Base-by-base conservation (phyloP, 2,329 filamentous ascomycete species). In the Tolypocladium cylindrosporum region DNA sequence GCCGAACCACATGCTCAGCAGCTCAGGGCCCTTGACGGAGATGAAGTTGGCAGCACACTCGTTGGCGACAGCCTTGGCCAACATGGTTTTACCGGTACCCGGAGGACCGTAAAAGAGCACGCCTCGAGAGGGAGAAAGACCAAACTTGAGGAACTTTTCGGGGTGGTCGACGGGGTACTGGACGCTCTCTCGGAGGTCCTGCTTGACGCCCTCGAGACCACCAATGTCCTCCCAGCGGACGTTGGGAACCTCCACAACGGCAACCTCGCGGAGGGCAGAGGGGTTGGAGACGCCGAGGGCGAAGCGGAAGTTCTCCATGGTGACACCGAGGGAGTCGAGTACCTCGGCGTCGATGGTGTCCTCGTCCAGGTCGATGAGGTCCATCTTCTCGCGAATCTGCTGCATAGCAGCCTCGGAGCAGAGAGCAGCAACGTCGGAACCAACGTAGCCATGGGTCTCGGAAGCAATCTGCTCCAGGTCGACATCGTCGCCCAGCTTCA, bases 321-420 rank as follows among this genome's bases (percentile, higher is more conserved):
- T 99, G 54, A 99, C 94, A 73, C 94, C 94, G 53, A 99, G 86
- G 52, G 94, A 97, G 77, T 99, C 94, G 57, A 99, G 85, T 56
- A 99, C 94, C 79, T 99, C 94, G 37, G 94, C 94, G 68, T 99
- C 94, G 62, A 99, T 99, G 61, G 94, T 99, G 71, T 99, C 94
- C 79, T 99, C 94, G 64, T 99, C 94, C 40, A 99, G 84, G 76
- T 99, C 94, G 66, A 99, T 99, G 63, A 99, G 85, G 72, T 99
- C 94, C 94, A 99, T 99, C 88, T 99, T 99, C 79, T 99, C 94
- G 79, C 94, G 93, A 76, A 99, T 99, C 79, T 99, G 94, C 76
- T 99, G 94, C 94, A 99, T 99, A 63, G 94, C 94, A 72, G 94
- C 94, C 78, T 99, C 94, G 8, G 94, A 99, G 79, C 94, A 99